Evolutionary conservation across 2,329 filamentous ascomycete species (phyloP).

Genomic region (Arthrobotrys conoides): DNA sequence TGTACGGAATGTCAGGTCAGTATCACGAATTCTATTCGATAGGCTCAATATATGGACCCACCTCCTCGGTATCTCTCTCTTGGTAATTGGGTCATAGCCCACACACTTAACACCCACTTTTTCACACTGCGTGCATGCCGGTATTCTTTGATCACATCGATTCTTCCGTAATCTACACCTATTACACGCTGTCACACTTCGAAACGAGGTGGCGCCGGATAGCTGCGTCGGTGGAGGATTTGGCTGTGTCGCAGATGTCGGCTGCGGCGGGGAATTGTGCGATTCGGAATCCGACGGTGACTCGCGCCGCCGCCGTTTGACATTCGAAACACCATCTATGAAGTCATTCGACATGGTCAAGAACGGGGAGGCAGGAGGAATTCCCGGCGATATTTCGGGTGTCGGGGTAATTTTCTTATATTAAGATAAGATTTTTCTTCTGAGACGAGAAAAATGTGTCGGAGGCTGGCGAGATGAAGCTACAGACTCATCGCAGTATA

Average conservation of each 20-base stretch:
- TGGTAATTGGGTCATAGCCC: slow-evolving; percentile 95
- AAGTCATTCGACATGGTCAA: slow-evolving; percentile 57
- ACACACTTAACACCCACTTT: slow-evolving; percentile 94
- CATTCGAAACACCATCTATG: slow-evolving; percentile 51
- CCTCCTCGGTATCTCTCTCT: slow-evolving; percentile 90
- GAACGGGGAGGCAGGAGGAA: slow-evolving; percentile 5
- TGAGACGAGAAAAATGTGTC: slow-evolving; percentile 30
- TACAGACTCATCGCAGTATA: slow-evolving; percentile 51
- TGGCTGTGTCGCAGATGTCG: slow-evolving; percentile 59
- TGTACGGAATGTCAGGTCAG: slow-evolving; percentile 18
- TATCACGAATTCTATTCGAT: slow-evolving; percentile 19
- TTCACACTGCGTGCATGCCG: slow-evolving; percentile 90
- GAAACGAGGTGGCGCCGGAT: slow-evolving; percentile 70
- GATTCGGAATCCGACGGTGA: slow-evolving; percentile 59
- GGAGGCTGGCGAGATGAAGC: slow-evolving; percentile 51
- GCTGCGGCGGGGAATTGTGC: slow-evolving; percentile 61
- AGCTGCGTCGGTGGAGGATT: slow-evolving; percentile 51
- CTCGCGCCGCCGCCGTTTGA: slow-evolving; percentile 58
- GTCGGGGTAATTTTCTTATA: slow-evolving; percentile 29
- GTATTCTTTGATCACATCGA: slow-evolving; percentile 91
- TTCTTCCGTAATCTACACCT: slow-evolving; percentile 93
- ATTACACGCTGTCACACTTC: slow-evolving; percentile 95
- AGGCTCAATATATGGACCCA: slow-evolving; percentile 64
- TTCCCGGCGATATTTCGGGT: slow-evolving; percentile 24
- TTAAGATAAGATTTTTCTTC: neutral